Evolutionary conservation across 83 land plant species (phyloP).

Genomic region (Diphasiastrum complanatum): DNA sequence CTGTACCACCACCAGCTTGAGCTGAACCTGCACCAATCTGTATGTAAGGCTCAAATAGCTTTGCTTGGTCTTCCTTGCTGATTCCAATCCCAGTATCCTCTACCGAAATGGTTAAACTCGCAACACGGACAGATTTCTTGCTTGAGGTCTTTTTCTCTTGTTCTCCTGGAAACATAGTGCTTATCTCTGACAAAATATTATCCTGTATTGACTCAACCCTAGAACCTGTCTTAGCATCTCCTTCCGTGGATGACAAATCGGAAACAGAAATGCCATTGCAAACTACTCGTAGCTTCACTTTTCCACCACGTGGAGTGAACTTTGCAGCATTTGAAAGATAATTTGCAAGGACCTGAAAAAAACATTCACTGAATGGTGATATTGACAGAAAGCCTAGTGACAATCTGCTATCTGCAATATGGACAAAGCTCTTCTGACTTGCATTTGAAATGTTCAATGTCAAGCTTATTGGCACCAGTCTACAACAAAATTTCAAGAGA

Average conservation of each 20-base stretch:
- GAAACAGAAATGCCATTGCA: conserved; percentile 18
- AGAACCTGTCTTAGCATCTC: not conserved
- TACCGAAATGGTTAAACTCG: conserved; percentile 18
- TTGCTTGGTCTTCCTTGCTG: conserved; percentile 27
- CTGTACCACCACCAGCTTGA: conserved; percentile 26
- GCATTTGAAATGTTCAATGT: too few species aligned
- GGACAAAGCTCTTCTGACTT: too few species aligned
- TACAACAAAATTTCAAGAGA: not conserved
- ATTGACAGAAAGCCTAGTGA: not conserved
- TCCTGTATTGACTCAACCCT: not conserved
- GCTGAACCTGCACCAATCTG: conserved; percentile 16
- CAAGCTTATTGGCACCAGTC: not conserved
- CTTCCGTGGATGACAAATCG: conserved; percentile 1
- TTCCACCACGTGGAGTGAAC: conserved; percentile 26
- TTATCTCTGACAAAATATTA: not conserved
- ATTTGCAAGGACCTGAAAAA: conserved; percentile 30
- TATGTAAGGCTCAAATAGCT: conserved; percentile 25
- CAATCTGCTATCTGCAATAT: not conserved
- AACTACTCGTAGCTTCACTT: conserved; percentile 13
- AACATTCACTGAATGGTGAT: not conserved
- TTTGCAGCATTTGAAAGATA: conserved; percentile 33
- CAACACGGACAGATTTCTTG: conserved; percentile 6
- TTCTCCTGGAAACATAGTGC: not conserved
- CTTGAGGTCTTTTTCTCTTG: too few species aligned
- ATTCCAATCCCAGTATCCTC: conserved; percentile 38